Evolutionary conservation across 2,329 filamentous ascomycete genomes (phyloP).

Genomic region (Exophiala lecanii-corni): DNA sequence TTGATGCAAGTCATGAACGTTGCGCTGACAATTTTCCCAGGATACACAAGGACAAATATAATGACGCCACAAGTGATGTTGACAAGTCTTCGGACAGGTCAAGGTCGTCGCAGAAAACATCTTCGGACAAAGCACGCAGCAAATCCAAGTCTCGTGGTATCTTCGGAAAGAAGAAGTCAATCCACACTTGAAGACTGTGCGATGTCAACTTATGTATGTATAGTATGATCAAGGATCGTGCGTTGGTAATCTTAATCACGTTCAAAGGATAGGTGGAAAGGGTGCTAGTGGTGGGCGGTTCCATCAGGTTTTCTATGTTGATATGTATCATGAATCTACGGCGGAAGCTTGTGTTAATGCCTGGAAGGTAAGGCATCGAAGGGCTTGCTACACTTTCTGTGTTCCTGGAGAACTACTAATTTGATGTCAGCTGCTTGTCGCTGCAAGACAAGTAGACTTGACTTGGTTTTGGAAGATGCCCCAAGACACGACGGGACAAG

Average conservation of each 20-base stretch:
- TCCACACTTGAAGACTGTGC: not conserved
- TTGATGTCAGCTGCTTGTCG: too few relatives aligned
- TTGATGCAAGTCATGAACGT: not conserved
- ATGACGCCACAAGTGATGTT: conserved; percentile 19
- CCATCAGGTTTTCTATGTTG: conserved; percentile 3
- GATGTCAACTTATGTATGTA: not conserved
- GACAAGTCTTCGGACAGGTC: conserved; percentile 3
- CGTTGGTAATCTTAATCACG: not conserved
- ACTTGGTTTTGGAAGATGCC: too few relatives aligned
- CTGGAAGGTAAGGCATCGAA: too few relatives aligned
- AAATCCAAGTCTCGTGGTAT: conserved; percentile 23
- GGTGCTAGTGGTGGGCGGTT: not conserved
- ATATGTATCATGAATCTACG: conserved; percentile 17
- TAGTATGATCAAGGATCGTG: not conserved
- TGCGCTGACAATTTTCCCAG: conserved; percentile 9
- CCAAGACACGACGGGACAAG: too few relatives aligned
- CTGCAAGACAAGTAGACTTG: too few relatives aligned
- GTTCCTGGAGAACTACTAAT: not conserved
- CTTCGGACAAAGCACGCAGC: conserved; percentile 16
- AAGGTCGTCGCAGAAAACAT: conserved; percentile 12
- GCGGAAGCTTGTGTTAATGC: not conserved
- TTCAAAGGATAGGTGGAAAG: not conserved
- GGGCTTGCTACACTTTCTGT: too few relatives aligned
- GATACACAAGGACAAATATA: conserved; percentile 28
- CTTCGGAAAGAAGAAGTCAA: conserved; percentile 20